Evolutionary conservation across 2,329 filamentous ascomycete genomes (phyloP), one percentile per base, ranked within the genome.

Genomic region (Xylaria sp.): DNA sequence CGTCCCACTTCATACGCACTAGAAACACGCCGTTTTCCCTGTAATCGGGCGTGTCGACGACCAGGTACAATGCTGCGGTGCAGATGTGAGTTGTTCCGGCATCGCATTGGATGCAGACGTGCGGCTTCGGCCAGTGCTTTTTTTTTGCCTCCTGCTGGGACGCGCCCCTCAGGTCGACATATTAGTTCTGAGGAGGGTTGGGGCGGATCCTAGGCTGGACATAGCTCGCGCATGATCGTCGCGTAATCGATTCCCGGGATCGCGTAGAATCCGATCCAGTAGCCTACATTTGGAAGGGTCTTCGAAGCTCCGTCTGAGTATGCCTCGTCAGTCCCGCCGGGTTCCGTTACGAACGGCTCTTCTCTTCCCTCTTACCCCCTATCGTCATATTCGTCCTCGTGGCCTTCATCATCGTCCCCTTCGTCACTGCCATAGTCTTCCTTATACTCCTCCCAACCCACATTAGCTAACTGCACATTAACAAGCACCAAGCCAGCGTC

Each of bases 31-130:
- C 61, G 18, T 48, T 39, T 18, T 57, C 51, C 8, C 48, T 12
- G 31, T 57, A 20, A n/a, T 57, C 33, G 1, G 20, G 25, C 9
- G 36, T 48, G 43, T 57, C 61, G 54, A 57, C 31, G 28, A 63
- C n/a, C 8, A 64, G 28, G 23, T 57, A 64, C 61, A 64, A 64
- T 64, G n/a, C 20, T 57, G 39, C 39, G 61, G 39, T 57, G 52
- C 9, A 64, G 43, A 48, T 48, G 43, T 7, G 43, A 18, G 18
- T 48, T 48, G n/a, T 48, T 48, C 43, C 43, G 43, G 43, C 43
- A 48, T 5, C 43, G 43, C 43, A 48, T 48, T 2, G 43, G 18
- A 15, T 48, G 43, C 43, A 48, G 15, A 6, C 43, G 43, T 48
- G n/a, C n/a, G n/a, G 43, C 43, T 20, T 48, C 43, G 15, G 2